Evolutionary conservation across 345 rosid genomes (phyloP), one percentile per base, ranked within the genome.

Genomic region (Gossypium turneri): DNA sequence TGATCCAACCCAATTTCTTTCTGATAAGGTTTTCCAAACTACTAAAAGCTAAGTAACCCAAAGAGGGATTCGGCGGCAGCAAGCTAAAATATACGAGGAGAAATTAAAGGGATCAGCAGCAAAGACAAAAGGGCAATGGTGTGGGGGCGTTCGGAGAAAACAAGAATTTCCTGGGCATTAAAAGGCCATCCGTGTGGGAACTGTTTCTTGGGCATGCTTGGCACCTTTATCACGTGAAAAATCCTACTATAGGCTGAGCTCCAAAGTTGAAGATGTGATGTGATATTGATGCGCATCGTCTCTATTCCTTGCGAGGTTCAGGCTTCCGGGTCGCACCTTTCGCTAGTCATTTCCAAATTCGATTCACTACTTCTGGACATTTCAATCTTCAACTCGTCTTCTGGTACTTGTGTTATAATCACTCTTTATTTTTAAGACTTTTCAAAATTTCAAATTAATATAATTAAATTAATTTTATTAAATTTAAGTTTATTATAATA

Each of bases 281-380:
- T 57, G 75, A 59, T 72, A n/a, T 44, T 72, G 74, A 71, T 59
- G 38, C 9, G 41, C 64, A 24, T 71, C 27, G 50, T 12, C 74
- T 1, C 12, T 19, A 55, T 19, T 71, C 64, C 4, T 20, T 58
- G 38, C n/a, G 9, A 27, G 25, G 73, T 29, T 70, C 60, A 52
- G 25, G 44, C 22, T 17, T 50, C 24, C 47, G 24, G 67, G 22
- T 38, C 51, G 51, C 51, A 10, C 24, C 25, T 10, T 8, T 4
- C 24, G 0, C 58, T 29, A 5, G 17, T 27, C 73, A 1, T 69
- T 29, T 29, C 12, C 60, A 27, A 15, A 50, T 9, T 25, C 34
- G 16, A 29, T 70, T 51, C 60, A 29, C 64, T 41, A 12, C 51
- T 71, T 71, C 52, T 41, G 9, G 73, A 72, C 50, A 9, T 29